Evolutionary conservation across 805 yeast species (phyloP).

Genomic region (Saccharomycopsis guyanensis): DNA sequence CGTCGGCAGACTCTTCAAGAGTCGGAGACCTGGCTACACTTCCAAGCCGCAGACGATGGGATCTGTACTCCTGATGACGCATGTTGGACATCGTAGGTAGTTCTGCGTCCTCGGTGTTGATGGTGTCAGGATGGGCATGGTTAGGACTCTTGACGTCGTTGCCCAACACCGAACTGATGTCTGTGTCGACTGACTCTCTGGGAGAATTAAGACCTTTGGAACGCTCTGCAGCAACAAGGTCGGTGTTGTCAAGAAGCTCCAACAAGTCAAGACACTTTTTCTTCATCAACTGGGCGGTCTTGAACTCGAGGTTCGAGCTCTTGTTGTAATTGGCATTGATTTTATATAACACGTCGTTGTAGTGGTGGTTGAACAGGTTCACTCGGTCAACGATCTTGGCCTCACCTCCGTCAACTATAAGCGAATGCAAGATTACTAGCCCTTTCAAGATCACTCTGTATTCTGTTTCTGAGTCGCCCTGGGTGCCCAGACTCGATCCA

Average conservation of each 20-base stretch:
- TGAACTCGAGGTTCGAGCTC: constrained; percentile 6
- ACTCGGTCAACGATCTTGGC: constrained; percentile 1
- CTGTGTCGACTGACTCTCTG: constrained; percentile 1
- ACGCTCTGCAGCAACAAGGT: not conserved
- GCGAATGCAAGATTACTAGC: constrained; percentile 8
- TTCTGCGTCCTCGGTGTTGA: constrained; percentile 7
- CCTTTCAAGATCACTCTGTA: constrained; percentile 9
- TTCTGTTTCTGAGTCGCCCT: not conserved
- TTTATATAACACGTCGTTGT: constrained; percentile 8
- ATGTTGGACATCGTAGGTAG: not conserved
- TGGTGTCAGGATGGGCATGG: constrained; percentile 16
- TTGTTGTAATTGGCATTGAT: not conserved
- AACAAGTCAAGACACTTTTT: constrained; percentile 17
- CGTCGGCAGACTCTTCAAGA: not conserved
- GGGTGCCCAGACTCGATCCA: not conserved
- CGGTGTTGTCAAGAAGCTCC: constrained; percentile 10
- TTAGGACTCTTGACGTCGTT: constrained; percentile 15
- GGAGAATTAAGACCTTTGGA: not conserved
- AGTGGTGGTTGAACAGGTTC: constrained; percentile 7
- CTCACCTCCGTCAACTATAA: constrained; percentile 8
- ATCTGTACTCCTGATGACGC: not conserved
- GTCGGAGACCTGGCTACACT: too few relatives aligned
- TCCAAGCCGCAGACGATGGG: not conserved
- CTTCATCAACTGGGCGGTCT: constrained; percentile 13
- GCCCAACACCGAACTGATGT: constrained; percentile 6